Conservation (phyloP, 768 basidiomycete genomes). For the Suillus subluteus region DNA sequence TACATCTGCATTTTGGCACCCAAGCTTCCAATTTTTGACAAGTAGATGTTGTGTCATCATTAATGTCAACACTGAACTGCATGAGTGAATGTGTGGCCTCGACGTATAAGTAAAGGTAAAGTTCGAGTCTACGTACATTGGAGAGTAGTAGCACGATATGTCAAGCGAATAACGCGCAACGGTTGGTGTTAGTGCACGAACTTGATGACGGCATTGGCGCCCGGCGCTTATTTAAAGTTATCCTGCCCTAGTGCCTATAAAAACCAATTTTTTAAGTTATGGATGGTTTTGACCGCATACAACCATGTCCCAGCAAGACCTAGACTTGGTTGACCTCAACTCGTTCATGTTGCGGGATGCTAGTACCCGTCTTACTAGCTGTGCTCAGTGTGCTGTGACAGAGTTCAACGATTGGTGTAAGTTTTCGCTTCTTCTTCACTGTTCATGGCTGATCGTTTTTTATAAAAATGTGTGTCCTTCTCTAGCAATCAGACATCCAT, state of each 20-base stretch:
- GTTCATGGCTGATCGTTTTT: not conserved
- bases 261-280: not conserved
- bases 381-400: no score
- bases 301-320: not conserved
- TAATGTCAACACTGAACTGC: not conserved
- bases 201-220: not conserved
- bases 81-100: not conserved
- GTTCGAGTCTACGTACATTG: not conserved
- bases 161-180: not conserved
- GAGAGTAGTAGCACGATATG: no score
- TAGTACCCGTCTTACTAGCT: not conserved
- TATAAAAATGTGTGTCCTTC: not conserved
- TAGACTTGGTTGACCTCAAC: not conserved
- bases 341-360: not conserved
- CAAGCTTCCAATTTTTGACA: not conserved
- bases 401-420: conserved; percentile 8
- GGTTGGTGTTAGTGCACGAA: not conserved
- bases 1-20: no score
- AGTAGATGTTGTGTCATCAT: not conserved
- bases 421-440: not conserved
- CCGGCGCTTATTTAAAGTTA: not conserved
- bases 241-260: not conserved
- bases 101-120: not conserved
- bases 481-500: conserved; percentile 10
- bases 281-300: not conserved